A percentile compares a stretch with the other conserved stretches of the same genome.
These are phyloP conservation scores for Ophiostoma triangulosporum DNA, from an alignment of 2,329 filamentous ascomycete species.

Conservation along the genomic window DNA sequence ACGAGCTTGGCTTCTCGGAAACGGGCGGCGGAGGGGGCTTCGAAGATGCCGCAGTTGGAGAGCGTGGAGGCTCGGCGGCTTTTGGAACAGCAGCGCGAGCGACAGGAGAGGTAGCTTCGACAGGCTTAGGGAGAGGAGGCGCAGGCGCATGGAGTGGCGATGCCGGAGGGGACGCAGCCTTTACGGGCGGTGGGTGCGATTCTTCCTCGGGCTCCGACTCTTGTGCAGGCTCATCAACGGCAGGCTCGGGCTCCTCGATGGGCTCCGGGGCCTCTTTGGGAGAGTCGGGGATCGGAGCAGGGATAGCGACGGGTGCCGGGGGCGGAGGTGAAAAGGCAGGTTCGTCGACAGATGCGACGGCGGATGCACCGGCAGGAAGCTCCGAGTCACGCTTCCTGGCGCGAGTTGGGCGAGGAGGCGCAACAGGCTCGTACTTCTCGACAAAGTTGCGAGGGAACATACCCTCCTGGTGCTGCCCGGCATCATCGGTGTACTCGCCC, in stretches of 20 bases:
- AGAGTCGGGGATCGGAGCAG: neutral
- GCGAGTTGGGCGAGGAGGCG: conserved; percentile 73
- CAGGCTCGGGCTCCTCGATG: neutral
- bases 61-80: conserved; percentile 25
- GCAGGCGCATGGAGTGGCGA: conserved; percentile 4
- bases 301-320: neutral
- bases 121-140: conserved; percentile 13
- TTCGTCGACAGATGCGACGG: conserved; percentile 16
- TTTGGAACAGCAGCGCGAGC: conserved; percentile 20
- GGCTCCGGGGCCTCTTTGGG: neutral
- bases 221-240: neutral
- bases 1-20: conserved; percentile 66
- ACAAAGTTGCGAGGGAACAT: conserved; percentile 97
- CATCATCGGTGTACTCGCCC: conserved; percentile 70
- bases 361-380: conserved; percentile 11
- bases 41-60: conserved; percentile 22
- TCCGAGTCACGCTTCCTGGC: conserved; percentile 53
- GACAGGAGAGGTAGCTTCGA: conserved; percentile 18
- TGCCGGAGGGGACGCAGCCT: neutral
- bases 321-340: conserved; percentile 13
- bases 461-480: conserved; percentile 63
- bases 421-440: conserved; percentile 83
- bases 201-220: neutral
- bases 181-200: neutral
- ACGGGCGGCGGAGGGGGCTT: conserved; percentile 45